Base-by-base conservation (phyloP, 1,284 basidiomycete genomes). In the Pseudozyma pruni region DNA sequence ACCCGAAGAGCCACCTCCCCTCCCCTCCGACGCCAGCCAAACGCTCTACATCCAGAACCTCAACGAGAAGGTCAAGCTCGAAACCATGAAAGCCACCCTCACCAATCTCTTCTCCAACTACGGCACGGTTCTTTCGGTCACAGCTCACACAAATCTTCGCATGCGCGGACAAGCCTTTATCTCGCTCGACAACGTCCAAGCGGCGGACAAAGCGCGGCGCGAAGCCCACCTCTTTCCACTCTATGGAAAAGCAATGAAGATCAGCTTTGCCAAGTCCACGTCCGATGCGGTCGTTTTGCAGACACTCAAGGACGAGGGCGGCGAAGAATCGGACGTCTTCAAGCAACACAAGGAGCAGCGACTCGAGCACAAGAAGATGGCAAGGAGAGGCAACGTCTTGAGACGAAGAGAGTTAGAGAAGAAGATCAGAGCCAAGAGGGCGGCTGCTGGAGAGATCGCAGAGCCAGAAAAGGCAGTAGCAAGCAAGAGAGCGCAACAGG, bases 121-220 rank as follows among this genome's bases (percentile, higher is more conserved):
- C 80, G 92, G 93, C 17, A 90, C 91, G 59, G 90, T 99, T 7
- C 84, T 95, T 27, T 93, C 94, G 75, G 91, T 99, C 16, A 90
- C 93, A 8, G 93, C 94, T 7, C 95, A 98, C 83, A 84, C 86
- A 53, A 98, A 97, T 85, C 84, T 97, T 62, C 89, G 95, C 31
- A 98, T 99, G 96, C 87, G 96, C 37, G 95, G 95, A 11, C 95
- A 99, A 84, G 95, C 95, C 6, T 99, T 99, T 80, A 91, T 99
- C 17, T 93, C 92, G 29, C 96, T 98, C 83, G 87, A 87, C 62
- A 88, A 89, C 46, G 86, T 88, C 48, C 90, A 94, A 58, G 87
- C 88, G 51, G 95, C 95, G 29, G 87, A 88, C 78, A 91, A 90
- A 83, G 95, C 95, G 6, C 86, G 91, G 86, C 91, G 88, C 84